Percentiles rank a stretch among this genome's conserved stretches.
Evolutionary conservation across 164 flowering plant genomes (phyloP).

Genomic region (Akebia trifoliata): DNA sequence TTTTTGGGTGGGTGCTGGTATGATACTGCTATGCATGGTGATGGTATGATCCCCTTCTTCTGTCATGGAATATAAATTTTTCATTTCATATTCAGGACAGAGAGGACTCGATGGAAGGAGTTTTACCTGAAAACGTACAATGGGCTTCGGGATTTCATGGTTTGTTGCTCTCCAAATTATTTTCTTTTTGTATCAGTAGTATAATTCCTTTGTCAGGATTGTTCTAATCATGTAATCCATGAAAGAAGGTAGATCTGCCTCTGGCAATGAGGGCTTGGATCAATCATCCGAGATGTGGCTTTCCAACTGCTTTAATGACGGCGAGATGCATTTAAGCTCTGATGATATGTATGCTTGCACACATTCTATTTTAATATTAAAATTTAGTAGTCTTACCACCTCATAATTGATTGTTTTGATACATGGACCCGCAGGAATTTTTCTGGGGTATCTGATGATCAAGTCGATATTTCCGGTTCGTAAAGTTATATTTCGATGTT

Average conservation of each 20-base stretch:
- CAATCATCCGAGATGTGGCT: constrained; percentile 69
- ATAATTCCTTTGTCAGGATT: neutral
- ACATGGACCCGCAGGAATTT: constrained; percentile 35
- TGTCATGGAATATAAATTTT: constrained; percentile 4
- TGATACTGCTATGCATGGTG: neutral
- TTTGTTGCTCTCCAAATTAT: constrained; percentile 22
- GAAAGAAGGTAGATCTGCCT: constrained; percentile 36
- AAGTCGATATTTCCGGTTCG: constrained; percentile 59
- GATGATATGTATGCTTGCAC: constrained; percentile 53
- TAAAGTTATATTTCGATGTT: constrained; percentile 4
- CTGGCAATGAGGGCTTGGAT: constrained; percentile 44
- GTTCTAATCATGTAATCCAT: constrained; percentile 11
- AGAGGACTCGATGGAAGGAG: constrained; percentile 37
- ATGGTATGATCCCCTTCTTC: neutral
- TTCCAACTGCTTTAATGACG: constrained; percentile 61
- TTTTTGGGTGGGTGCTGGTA: too few species aligned
- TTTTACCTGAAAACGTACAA: constrained; percentile 38
- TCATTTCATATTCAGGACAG: constrained; percentile 39
- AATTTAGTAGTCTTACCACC: neutral
- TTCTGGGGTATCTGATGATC: constrained; percentile 46
- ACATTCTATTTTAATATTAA: neutral
- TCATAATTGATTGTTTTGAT: constrained; percentile 6
- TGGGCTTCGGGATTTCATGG: constrained; percentile 55
- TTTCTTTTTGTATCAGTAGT: neutral
- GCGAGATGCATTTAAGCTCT: constrained; percentile 44